These are phyloP conservation scores for Aspergillus kassunensis DNA, from an alignment of 495 filamentous ascomycete species.

Conservation along the genomic window DNA sequence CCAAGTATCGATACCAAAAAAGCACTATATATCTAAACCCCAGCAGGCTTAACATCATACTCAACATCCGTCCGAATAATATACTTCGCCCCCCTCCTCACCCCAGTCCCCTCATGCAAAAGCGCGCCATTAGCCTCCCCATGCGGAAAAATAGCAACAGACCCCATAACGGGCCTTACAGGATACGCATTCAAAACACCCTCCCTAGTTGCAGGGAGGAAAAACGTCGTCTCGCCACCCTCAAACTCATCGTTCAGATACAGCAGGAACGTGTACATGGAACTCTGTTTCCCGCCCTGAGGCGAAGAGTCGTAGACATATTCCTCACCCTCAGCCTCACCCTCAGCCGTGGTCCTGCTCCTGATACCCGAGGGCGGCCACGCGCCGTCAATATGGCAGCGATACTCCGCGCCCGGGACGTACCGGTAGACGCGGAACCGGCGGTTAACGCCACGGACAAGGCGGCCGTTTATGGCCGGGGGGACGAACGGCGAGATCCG, in stretches of 20 bases:
- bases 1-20: neutral
- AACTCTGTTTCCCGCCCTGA: constrained; percentile 32
- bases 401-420: constrained; percentile 37
- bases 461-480: constrained; percentile 27
- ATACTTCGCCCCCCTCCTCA: constrained; percentile 37
- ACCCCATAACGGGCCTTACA: constrained; percentile 37
- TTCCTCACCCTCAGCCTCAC: constrained; percentile 2
- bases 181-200: constrained; percentile 37
- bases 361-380: constrained; percentile 39
- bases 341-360: constrained; percentile 15
- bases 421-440: constrained; percentile 40
- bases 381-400: constrained; percentile 38
- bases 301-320: constrained; percentile 39
- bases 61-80: constrained; percentile 40
- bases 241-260: constrained; percentile 42
- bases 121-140: constrained; percentile 37
- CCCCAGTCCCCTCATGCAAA: constrained; percentile 38
- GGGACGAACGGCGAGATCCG: constrained; percentile 32
- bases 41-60: constrained; percentile 33
- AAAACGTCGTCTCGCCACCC: constrained; percentile 40
- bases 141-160: constrained; percentile 38
- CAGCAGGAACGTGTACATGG: constrained; percentile 40
- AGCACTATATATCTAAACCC: neutral
- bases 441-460: constrained; percentile 33
- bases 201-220: constrained; percentile 32